phyloP scores from a whole-genome alignment of 768 basidiomycete species.

The Mycena belliarum region DNA sequence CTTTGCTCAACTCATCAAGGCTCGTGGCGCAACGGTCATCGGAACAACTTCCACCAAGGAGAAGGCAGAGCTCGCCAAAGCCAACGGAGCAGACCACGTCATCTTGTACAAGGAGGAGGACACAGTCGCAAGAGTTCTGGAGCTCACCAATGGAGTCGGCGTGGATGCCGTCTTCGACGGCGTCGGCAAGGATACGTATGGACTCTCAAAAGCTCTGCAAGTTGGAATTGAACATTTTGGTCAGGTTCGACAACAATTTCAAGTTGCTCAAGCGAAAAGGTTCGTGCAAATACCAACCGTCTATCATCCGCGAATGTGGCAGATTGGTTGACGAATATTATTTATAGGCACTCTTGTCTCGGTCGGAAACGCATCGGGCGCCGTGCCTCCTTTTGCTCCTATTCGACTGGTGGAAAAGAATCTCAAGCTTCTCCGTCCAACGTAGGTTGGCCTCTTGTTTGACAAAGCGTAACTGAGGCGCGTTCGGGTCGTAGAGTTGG shows the following conservation, averaged over 20 bases:
- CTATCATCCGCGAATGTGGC: too few relatives aligned
- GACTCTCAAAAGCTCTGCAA: slow-evolving; percentile 26
- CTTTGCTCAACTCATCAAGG: slow-evolving; percentile 67
- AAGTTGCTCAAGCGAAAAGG: slow-evolving; percentile 83
- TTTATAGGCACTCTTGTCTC: slow-evolving; percentile 90
- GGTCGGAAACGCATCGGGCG: slow-evolving; percentile 90
- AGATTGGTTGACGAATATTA: too few relatives aligned
- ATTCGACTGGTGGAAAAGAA: slow-evolving; percentile 81
- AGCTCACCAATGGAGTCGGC: slow-evolving; percentile 76
- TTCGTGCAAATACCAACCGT: too few relatives aligned
- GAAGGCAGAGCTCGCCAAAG: slow-evolving; percentile 80
- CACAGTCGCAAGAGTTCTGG: slow-evolving; percentile 69
- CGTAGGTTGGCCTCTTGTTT: slow-evolving; percentile 60
- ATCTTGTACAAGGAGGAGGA: slow-evolving; percentile 79
- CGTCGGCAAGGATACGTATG: slow-evolving; percentile 92
- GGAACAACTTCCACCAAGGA: slow-evolving; percentile 86
- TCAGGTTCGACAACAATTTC: slow-evolving; percentile 78
- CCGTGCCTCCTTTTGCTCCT: slow-evolving; percentile 74
- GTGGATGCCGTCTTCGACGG: slow-evolving; percentile 92
- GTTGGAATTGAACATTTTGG: not conserved
- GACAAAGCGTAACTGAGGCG: not conserved
- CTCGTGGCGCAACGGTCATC: slow-evolving; percentile 84
- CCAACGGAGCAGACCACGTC: slow-evolving; percentile 84
- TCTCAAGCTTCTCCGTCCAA: slow-evolving; percentile 74
- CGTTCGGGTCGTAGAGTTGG: slow-evolving; percentile 45